Evolutionary conservation across 495 filamentous ascomycete species (phyloP).

Genomic region (Aspergillus cavernicola): DNA sequence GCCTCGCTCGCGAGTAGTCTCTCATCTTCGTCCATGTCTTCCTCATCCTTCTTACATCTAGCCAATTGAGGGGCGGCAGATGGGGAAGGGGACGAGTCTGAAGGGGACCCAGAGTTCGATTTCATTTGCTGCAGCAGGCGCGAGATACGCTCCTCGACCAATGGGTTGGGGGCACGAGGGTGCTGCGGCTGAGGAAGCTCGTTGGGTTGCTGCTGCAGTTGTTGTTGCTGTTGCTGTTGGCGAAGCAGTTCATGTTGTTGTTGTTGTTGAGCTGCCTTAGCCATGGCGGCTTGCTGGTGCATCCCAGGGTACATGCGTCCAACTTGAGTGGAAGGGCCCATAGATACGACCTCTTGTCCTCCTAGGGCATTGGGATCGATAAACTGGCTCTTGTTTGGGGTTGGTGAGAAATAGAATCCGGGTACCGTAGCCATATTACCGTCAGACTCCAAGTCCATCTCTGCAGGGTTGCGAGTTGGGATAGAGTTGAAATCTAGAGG

Average conservation of each 20-base stretch:
- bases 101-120: conserved; percentile 54
- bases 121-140: conserved; percentile 82
- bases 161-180: conserved; percentile 55
- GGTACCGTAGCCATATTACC: conserved; percentile 60
- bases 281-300: conserved; percentile 82
- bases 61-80: conserved; percentile 46
- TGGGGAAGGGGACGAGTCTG: conserved; percentile 45
- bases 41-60: conserved; percentile 81
- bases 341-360: conserved; percentile 48
- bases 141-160: conserved; percentile 81
- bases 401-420: conserved; percentile 39
- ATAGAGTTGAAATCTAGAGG: conserved; percentile 53
- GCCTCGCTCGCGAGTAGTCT: conserved; percentile 88
- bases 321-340: conserved; percentile 50
- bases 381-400: conserved; percentile 45
- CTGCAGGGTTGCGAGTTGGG: conserved; percentile 46
- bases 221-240: conserved; percentile 45
- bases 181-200: conserved; percentile 36
- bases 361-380: conserved; percentile 70
- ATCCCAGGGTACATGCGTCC: conserved; percentile 82
- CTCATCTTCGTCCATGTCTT: conserved; percentile 99
- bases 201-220: conserved; percentile 29
- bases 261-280: conserved; percentile 65
- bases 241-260: conserved; percentile 62
- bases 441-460: conserved; percentile 54